Evolutionary conservation across 352 stramenopile genomes (phyloP), one percentile per base, ranked within the genome.

Genomic region (Plasmopara muralis): DNA sequence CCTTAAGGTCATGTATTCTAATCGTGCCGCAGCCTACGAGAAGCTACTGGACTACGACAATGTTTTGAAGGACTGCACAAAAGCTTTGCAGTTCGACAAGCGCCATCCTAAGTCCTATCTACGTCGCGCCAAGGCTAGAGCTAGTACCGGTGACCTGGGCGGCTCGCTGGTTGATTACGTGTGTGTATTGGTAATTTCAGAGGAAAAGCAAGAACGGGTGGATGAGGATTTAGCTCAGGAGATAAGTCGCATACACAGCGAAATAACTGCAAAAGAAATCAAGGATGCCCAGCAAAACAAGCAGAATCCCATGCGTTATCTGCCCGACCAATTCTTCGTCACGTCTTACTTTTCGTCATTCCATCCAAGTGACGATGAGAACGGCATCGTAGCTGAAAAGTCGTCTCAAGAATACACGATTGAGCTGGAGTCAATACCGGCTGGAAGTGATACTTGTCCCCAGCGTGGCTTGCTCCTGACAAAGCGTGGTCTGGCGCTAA

Each of bases 321-420:
- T 90, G 48, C 80, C 80, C 2, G 77, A 88, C 57, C 68, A 85
- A 57, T 90, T 88, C 60, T 90, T 90, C 62, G 80, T 90, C 45
- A 87, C 77, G 35, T 90, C 80, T 46, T 90, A 90, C 67, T 90
- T 85, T 63, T 88, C 77, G n/a, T 90, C 80, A 25, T 90, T 90
- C 67, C 80, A 90, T 58, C 60, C 71, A 33, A 83, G 70, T 53
- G 80, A 90, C 62, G 80, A 87, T 49, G 75, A 90, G 55, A 88
- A 74, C 52, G 77, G 88, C 35, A 35, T 88, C 15, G 53, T 67
- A 30, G 73, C 70, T 0, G 65, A 83, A 14, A 78, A 86, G 56
- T 72, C 69, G 9, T 70, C 68, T 1, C 64, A 72, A 5, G 64
- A 78, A 49, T 90, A 90, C 63, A 77, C 75, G 30, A 47, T 37